Percentiles rank a stretch among this genome's conserved stretches.
These are phyloP conservation scores for Westerdykella sp. DNA, from an alignment of 2,329 filamentous ascomycete genomes.

Conservation along the genomic window DNA sequence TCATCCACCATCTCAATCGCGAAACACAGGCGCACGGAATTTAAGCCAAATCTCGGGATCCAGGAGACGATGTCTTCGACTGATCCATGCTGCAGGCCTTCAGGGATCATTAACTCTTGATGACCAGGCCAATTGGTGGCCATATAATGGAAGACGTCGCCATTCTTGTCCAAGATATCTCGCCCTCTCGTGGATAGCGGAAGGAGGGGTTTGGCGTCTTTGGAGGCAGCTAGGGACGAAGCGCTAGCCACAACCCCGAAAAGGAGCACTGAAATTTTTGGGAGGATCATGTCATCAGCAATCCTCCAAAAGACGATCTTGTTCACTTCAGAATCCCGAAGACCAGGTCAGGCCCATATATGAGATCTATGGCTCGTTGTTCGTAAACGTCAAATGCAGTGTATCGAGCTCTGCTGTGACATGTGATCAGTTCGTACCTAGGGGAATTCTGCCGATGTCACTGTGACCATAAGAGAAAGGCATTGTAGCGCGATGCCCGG, in stretches of 20 bases:
- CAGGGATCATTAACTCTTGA: constrained; percentile 58
- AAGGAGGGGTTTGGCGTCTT: constrained; percentile 16
- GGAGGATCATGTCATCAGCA: too few species aligned
- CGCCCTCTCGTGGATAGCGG: constrained; percentile 25
- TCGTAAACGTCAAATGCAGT: too few species aligned
- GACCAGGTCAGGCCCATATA: constrained; percentile 7
- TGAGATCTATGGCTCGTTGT: neutral
- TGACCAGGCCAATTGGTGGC: constrained; percentile 59
- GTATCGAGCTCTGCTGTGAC: too few species aligned
- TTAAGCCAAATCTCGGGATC: constrained; percentile 57
- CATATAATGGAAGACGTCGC: constrained; percentile 39
- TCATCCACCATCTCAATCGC: constrained; percentile 59
- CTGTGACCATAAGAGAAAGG: too few species aligned
- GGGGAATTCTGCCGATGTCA: too few species aligned
- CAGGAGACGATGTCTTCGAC: constrained; percentile 50
- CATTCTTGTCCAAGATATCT: constrained; percentile 33
- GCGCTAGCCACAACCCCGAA: constrained; percentile 11
- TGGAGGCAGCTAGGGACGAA: constrained; percentile 9
- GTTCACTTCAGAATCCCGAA: constrained; percentile 7
- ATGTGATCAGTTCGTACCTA: too few species aligned
- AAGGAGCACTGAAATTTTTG: constrained; percentile 5
- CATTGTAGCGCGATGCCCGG: too few species aligned
- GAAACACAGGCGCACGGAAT: constrained; percentile 57
- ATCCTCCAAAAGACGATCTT: neutral
- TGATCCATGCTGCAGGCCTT: constrained; percentile 58